Evolutionary conservation across 176 grass and related monocot genomes (phyloP).

Genomic region (Raddia guianensis): DNA sequence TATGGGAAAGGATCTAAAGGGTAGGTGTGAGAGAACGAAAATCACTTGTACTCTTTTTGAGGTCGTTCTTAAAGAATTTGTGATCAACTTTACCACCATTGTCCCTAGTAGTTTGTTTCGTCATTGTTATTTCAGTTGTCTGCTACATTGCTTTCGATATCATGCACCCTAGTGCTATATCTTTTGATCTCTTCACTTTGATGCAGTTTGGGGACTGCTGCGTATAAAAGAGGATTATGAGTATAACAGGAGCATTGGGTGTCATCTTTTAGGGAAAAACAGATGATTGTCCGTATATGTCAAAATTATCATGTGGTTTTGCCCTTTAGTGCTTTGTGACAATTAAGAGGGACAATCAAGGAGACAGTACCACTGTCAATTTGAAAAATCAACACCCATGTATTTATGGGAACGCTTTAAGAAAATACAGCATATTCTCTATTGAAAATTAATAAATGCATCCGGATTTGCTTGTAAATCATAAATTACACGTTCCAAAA

Average conservation of each 20-base stretch:
- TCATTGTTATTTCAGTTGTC: too few relatives aligned
- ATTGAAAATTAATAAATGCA: constrained; percentile 1
- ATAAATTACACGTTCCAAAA: constrained; percentile 20
- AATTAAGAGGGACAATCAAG: constrained; percentile 5
- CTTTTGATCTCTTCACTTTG: too few relatives aligned
- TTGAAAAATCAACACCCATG: not conserved
- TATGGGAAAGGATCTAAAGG: too few relatives aligned
- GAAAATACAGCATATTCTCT: constrained; percentile 5
- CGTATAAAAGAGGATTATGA: too few relatives aligned
- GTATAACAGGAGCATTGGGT: not conserved
- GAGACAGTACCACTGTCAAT: not conserved
- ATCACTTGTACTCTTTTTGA: too few relatives aligned
- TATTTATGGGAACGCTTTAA: constrained; percentile 3
- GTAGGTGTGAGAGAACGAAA: too few relatives aligned
- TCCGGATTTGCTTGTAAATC: constrained; percentile 23
- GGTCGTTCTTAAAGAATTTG: too few relatives aligned
- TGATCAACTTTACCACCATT: too few relatives aligned
- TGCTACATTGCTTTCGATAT: too few relatives aligned
- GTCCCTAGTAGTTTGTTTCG: too few relatives aligned
- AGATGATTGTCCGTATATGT: constrained; percentile 9
- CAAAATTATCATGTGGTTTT: constrained; percentile 23
- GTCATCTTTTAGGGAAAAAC: not conserved
- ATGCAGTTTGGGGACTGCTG: too few relatives aligned
- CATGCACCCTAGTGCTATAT: too few relatives aligned
- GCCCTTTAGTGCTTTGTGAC: constrained; percentile 16